phyloP scores from a whole-genome alignment of 2,329 filamentous ascomycete genomes.

The Colletotrichum falcatum region DNA sequence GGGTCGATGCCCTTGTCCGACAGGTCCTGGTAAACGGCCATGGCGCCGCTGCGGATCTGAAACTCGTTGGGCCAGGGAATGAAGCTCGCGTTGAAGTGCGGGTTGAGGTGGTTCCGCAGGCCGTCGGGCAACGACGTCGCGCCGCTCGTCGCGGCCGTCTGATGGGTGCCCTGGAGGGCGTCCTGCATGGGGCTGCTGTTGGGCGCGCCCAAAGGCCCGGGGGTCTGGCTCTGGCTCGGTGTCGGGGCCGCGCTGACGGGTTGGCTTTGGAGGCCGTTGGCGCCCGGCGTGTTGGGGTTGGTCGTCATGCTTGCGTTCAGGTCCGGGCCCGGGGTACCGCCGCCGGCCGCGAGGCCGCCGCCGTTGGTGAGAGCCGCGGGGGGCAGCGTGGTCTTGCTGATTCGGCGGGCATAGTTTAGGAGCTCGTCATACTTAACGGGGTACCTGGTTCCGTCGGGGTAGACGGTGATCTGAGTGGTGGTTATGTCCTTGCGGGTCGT shows the following conservation, averaged over 20 bases:
- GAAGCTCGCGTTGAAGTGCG: conserved; percentile 70
- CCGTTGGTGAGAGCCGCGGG: conserved; percentile 65
- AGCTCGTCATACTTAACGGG: conserved; percentile 78
- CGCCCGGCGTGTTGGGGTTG: conserved; percentile 26
- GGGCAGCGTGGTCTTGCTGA: conserved; percentile 83
- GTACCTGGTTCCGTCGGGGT: conserved; percentile 63
- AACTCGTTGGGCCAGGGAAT: conserved; percentile 82
- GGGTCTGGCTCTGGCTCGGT: conserved; percentile 42
- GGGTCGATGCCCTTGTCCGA: conserved; percentile 72
- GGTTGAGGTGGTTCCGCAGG: conserved; percentile 65
- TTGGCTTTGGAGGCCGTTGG: conserved; percentile 39
- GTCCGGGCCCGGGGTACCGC: conserved; percentile 33
- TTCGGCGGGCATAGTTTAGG: conserved; percentile 81
- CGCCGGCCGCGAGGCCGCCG: conserved; percentile 45
- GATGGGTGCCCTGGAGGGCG: conserved; percentile 47
- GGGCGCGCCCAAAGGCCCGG: conserved; percentile 37
- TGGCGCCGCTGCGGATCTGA: conserved; percentile 74
- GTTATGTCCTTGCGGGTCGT: conserved; percentile 79
- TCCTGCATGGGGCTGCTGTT: conserved; percentile 44
- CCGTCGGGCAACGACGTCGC: conserved; percentile 61
- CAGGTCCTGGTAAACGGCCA: conserved; percentile 73
- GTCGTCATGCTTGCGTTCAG: conserved; percentile 36
- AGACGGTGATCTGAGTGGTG: conserved; percentile 68
- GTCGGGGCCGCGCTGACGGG: conserved; percentile 44
- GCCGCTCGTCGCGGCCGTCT: conserved; percentile 47